phyloP scores from a whole-genome alignment of 768 basidiomycete species.

The Suillus cothurnatus region DNA sequence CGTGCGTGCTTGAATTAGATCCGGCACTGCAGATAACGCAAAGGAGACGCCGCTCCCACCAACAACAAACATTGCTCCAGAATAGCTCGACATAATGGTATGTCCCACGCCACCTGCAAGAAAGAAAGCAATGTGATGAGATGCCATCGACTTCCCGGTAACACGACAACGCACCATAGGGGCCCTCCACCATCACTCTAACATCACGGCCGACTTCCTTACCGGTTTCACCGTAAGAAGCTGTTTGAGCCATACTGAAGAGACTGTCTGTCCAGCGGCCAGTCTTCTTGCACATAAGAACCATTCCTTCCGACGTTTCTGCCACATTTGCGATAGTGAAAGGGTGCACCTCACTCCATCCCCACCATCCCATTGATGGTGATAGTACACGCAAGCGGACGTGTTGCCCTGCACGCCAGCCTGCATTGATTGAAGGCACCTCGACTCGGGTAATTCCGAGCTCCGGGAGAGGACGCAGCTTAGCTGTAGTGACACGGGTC shows the following conservation, averaged over 20 bases:
- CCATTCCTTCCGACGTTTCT: conserved; percentile 44
- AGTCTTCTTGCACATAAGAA: conserved; percentile 50
- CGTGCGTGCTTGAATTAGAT: conserved; percentile 45
- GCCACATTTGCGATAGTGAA: conserved; percentile 53
- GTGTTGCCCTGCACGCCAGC: conserved; percentile 65
- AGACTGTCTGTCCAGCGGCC: conserved; percentile 54
- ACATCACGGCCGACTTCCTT: conserved; percentile 24
- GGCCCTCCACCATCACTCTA: conserved; percentile 49
- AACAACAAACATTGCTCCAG: conserved; percentile 55
- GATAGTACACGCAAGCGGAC: conserved; percentile 52
- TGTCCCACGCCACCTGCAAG: conserved; percentile 45
- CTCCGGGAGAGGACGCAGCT: conserved; percentile 46
- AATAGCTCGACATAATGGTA: conserved; percentile 49
- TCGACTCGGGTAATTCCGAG: conserved; percentile 50
- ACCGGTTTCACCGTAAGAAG: conserved; percentile 25
- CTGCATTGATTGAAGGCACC: conserved; percentile 44
- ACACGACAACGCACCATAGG: conserved; percentile 39
- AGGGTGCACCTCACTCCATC: conserved; percentile 50
- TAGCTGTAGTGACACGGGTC: conserved; percentile 46
- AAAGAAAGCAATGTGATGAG: neutral
- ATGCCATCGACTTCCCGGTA: neutral
- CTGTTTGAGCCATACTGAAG: conserved; percentile 40
- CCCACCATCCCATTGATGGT: conserved; percentile 39
- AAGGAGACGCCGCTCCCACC: conserved; percentile 68
- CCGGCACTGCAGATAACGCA: conserved; percentile 50